Base-by-base conservation (phyloP, 768 basidiomycete genomes). In the Lentinula lateritia region DNA sequence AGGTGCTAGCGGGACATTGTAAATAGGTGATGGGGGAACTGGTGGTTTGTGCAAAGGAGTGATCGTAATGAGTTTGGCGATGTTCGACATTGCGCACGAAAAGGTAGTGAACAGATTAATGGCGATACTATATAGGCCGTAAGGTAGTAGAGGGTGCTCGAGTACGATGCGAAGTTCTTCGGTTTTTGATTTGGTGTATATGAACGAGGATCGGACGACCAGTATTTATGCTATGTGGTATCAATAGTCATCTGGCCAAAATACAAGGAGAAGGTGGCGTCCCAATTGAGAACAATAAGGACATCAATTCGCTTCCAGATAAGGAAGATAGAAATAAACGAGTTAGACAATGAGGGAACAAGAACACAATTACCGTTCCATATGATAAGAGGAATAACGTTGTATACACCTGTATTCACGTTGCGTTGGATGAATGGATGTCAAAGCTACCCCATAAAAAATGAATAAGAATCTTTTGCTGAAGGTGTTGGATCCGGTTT, bases 1-100 rank as follows among this genome's bases (percentile, higher is more conserved):
- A 5, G 55, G 55, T 23, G 55, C 55, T 18, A 56, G 15, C 23
- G 39, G 55, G 5, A 56, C 32, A 43, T 15, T 23, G 7, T 32
- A 32, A 28, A 23, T 8, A 43, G 39, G 41, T 16, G 55, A 43
- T 12, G 20, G 36, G 10, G 18, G 41, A 4, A 43, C 39, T 6
- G 23, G 20, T 56, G 55, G 55, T 32, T 43, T 56, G 23, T 15
- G n/a, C 55, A 56, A 34, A 28, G 55, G 55, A 56, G 55, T 56
- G 42, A 56, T 28, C 38, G 39, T 56, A n/a, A 56, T 20, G 41
- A 56, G 41, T 43, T 56, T 56, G 55, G 55, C 20, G 23, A 56
- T 43, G 32, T 56, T 34, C 38, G 55, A 56, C 55, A 56, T 41
- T 43, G 38, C 50, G 28, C 32, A 36, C 12, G 35, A 34, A 15